Evolutionary conservation across 2,329 filamentous ascomycete genomes (phyloP), one percentile per base, ranked within the genome.

Genomic region (Fonsecaea pedrosoi): DNA sequence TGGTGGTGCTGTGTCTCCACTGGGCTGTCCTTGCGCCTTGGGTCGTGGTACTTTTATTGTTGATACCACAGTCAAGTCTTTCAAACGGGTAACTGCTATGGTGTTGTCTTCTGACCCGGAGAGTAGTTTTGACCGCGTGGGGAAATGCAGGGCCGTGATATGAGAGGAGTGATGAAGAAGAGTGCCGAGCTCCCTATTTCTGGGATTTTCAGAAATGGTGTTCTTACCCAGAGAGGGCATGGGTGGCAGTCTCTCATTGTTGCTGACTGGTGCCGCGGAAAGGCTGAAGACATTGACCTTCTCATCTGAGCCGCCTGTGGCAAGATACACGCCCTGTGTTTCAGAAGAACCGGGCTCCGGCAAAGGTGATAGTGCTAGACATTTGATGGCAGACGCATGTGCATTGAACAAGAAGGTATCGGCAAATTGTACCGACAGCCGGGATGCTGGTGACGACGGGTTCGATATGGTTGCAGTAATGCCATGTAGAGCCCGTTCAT

Each of bases 341-440:
- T 84, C 64, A 82, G 65, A 68, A 54, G 77, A 75, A 67, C 79
- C 76, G 45, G 75, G 74, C 21, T 85, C 85, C 12, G 92, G 91
- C 0, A 91, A 84, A 2, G 91, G 90, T 8, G 94, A 97, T 68
- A 97, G 81, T 30, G 94, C 92, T 38, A 99, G 85, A 76, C 92
- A 96, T 74, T 93, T 90, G 77, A 99, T 92, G 4, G 95, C 90
- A 12, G 94, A 96, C 64, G 88, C 86, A 80, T 99, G 95, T 13
- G 95, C 94, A 76, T 94, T 92, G 86, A 99, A 97, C 65, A 99
- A 86, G 78, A 99, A 99, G 0, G 92, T 94, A 78, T 98, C 94
- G 71, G 92, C 87, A 76, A 97, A 98, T 60, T 89, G 84, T 62
- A 89, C 83, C 15, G 83, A 76, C 2, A 73, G 40, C 71, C 50